Evolutionary conservation across 2,329 filamentous ascomycete species (phyloP), one percentile per base, ranked within the genome.

Genomic region (Lachnellula occidentalis): DNA sequence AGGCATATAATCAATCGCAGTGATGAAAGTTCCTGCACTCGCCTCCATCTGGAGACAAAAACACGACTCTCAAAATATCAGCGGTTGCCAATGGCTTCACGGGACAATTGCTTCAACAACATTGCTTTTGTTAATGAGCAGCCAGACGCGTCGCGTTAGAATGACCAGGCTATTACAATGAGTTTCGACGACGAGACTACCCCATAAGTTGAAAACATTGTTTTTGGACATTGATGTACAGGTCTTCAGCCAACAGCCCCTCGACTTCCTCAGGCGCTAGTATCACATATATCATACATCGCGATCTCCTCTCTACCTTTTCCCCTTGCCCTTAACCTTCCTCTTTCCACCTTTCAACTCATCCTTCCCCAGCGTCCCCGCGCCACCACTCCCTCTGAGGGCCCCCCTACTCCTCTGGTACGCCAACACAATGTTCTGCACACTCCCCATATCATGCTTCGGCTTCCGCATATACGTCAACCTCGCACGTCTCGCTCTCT

Each of bases 381-480:
- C 55, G n/a, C 69, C 69, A 55, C 22, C 53, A 17, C 53, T 58
- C 15, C 61, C 61, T 34, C 69, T 70, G 61, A 78, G 61, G 43
- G 71, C 74, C 54, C 73, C 72, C 66, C 78, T 78, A 65, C 78
- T 72, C 67, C 78, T 76, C 65, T 82, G 71, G 68, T 86, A 91
- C 61, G 81, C 78, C 64, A 78, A 75, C 55, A 95, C 90, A 66
- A 92, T 78, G 62, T 87, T 83, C 71, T 95, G 88, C 60, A 96
- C 88, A 66, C 83, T 90, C 58, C 91, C 88, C 74, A 90, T 83
- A 73, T 96, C 91, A 73, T 96, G 91, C 74, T 86, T 87, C 56
- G 88, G 83, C 77, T 92, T 78, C 69, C 92, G 82, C 87, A 99
- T 88, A 73, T 92, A 97, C 66, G 89, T 95, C 71, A 99, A 77